phyloP scores from a whole-genome alignment of 2,329 filamentous ascomycete species.

The Coniochaeta prunicola region DNA sequence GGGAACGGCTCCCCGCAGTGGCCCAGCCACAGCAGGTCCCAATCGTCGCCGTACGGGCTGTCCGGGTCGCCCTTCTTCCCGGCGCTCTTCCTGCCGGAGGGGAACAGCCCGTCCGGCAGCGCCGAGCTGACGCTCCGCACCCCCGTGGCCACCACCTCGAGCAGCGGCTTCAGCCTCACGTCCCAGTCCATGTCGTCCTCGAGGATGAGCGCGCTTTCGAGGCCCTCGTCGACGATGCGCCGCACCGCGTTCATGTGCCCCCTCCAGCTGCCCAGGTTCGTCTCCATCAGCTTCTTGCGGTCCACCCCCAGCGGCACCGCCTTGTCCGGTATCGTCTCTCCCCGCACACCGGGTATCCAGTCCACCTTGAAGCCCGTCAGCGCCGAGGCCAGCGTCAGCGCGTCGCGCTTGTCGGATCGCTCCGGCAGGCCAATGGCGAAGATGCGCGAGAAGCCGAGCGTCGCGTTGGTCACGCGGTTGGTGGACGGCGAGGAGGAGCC shows the following conservation, averaged over 20 bases:
- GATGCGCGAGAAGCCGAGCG: conserved; percentile 8
- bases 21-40: conserved; percentile 9
- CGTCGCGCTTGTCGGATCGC: conserved; percentile 4
- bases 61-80: neutral
- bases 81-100: neutral
- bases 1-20: conserved; percentile 10
- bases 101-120: neutral
- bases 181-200: conserved; percentile 12
- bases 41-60: conserved; percentile 8
- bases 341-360: neutral
- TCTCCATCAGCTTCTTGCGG: conserved; percentile 4
- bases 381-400: conserved; percentile 8
- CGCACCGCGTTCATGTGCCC: conserved; percentile 7
- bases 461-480: conserved; percentile 6
- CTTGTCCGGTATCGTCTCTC: neutral
- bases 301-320: neutral
- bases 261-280: conserved; percentile 6
- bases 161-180: conserved; percentile 7
- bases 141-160: conserved; percentile 5
- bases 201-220: conserved; percentile 7
- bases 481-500: conserved; percentile 4
- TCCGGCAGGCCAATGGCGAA: conserved; percentile 7
- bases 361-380: conserved; percentile 8
- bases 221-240: conserved; percentile 6
- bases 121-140: neutral